These are phyloP conservation scores for Incumbomyces delicatus DNA, from an alignment of 2,329 filamentous ascomycete species.

Conservation along the genomic window DNA sequence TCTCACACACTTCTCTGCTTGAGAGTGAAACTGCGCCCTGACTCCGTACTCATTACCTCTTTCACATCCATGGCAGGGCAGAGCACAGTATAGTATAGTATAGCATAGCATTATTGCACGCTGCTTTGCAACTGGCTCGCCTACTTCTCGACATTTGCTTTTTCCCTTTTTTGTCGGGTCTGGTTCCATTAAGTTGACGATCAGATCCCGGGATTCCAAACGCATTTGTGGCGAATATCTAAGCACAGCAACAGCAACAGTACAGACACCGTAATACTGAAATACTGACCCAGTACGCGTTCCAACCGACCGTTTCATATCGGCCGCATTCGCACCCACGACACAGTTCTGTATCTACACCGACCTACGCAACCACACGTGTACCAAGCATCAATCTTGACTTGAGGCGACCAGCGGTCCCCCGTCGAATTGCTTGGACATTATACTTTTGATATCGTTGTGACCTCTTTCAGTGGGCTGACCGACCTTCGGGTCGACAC, in stretches of 20 bases:
- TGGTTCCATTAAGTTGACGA: slow-evolving; percentile 2
- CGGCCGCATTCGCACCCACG: background rate
- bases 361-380: background rate
- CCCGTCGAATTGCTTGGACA: too few relatives aligned
- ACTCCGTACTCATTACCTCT: too few relatives aligned
- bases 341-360: background rate
- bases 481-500: background rate
- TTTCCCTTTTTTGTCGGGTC: background rate
- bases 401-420: background rate
- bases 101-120: too few relatives aligned
- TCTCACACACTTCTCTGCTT: too few relatives aligned
- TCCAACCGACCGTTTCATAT: slow-evolving; percentile 1
- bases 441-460: background rate
- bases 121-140: too few relatives aligned
- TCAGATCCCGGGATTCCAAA: background rate
- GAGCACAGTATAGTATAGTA: too few relatives aligned
- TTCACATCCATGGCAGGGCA: too few relatives aligned
- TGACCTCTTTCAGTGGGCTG: background rate
- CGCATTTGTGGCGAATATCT: background rate
- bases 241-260: background rate
- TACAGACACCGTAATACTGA: too few relatives aligned
- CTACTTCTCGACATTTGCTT: background rate
- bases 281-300: background rate
- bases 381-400: background rate
- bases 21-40: too few relatives aligned